Base-by-base conservation (phyloP, 495 filamentous ascomycete species). In the Coniosporium apollinis region DNA sequence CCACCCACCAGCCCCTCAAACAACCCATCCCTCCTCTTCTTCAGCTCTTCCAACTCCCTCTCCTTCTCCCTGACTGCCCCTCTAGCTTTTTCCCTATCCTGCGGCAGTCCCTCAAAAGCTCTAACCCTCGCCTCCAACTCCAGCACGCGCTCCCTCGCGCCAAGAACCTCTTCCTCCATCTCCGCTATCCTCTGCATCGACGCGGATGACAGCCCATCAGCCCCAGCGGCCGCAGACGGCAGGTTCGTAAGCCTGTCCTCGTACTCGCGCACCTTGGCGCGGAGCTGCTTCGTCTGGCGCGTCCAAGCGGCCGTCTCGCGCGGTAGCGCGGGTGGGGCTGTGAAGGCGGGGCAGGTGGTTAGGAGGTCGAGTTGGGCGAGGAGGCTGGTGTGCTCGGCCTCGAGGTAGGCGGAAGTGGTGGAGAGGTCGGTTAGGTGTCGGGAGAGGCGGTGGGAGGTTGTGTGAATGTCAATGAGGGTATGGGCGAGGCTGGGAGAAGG, bases 101-200 rank as follows among this genome's bases (percentile, higher is more conserved):
- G 70, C 9, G 83, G 79, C 39, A 93, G 49, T 5, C 76, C 72
- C 40, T 73, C 65, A 44, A 79, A 87, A 3, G 55, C 63, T 19
- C 52, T 54, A 6, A 79, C 64, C 46, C 72, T 63, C 0, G 48
- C 55, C 34, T 80, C 71, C 15, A 84, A 47, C 13, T 63, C 63
- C 37, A 64, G 61, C 31, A 78, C 71, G 24, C 54, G 45, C 2
- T 51, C 42, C 14, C 68, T 54, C 42, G 73, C 40, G 2, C 55
- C 60, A 16, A 59, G 56, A 24, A 79, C 67, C 0, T 53, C 61
- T n/a, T 55, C 51, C 38, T 71, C 64, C 38, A 66, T 54, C 18
- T 54, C 56, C 9, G 63, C 52, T 3, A 81, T 45, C 5, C 68
- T 60, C 4, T 69, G 59, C 15, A 73, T 59, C 9, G 55, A 62